Evolutionary conservation across 2,329 filamentous ascomycete genomes (phyloP), one percentile per base, ranked within the genome.

Genomic region (Alternaria brassicicola): DNA sequence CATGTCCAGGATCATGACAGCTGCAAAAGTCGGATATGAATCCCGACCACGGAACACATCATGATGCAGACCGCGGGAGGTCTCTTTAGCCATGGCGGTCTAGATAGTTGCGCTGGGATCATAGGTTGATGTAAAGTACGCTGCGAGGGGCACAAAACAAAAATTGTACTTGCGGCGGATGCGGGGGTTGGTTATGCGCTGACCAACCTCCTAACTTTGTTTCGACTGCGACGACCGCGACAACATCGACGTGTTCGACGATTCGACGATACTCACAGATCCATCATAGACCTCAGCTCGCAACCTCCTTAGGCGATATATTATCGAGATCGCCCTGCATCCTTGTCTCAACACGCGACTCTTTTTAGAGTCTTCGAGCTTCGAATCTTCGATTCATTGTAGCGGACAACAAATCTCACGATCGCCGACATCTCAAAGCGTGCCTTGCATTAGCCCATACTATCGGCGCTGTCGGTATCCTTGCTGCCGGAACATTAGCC

Each of bases 381-480:
- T 59, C 26, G 26, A 47, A 28, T 36, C 46, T 46, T 55, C 31
- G 51, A 41, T 55, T 48, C 26, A 38, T 31, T 21, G 28, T 21
- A 43, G 36, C 51, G 23, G 45, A 48, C 19, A 15, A 30, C 38
- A 30, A 19, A 38, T 43, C 31, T 31, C 30, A 36, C 54, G 49
- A 48, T 58, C 45, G 45, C 45, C 31, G 45, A 38, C 55, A 50
- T 45, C 39, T 50, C 33, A 23, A 23, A 53, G 35, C 33, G 56
- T 59, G 52, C 56, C 56, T 58, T 59, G 56, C 56, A 55, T 55
- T 51, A 59, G 46, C 26, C 52, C 52, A 46, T 21, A 31, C 33
- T 28, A 42, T 43, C 28, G 31, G 52, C 12, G 38, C 38, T 42
- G 45, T 38, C 56, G 31, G 26, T 33, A 51, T 47, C 50, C 55